These are phyloP conservation scores for Theobroma grandiflorum DNA, from an alignment of 441 rosid species.

Conservation along the genomic window DNA sequence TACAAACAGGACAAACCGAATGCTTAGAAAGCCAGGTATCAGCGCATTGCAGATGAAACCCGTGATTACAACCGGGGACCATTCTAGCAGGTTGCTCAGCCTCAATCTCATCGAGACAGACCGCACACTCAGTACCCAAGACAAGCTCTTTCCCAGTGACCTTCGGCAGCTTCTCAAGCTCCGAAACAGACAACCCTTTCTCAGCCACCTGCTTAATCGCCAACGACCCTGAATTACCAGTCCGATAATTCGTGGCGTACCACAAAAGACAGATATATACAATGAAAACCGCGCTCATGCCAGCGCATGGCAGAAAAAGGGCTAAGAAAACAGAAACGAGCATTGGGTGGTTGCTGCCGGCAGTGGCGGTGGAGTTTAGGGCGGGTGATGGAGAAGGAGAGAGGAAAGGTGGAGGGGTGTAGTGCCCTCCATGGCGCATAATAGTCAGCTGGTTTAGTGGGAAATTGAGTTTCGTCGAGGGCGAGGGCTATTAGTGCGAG, in stretches of 20 bases:
- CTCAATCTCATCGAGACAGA: slow-evolving; percentile 81
- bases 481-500: not conserved
- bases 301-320: slow-evolving; percentile 70
- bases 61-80: slow-evolving; percentile 90
- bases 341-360: slow-evolving; percentile 39
- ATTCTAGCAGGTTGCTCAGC: slow-evolving; percentile 58
- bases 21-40: slow-evolving; percentile 78
- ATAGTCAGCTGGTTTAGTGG: not conserved
- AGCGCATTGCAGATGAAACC: slow-evolving; percentile 78
- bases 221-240: not conserved
- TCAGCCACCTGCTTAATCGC: slow-evolving; percentile 34
- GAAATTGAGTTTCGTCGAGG: not conserved
- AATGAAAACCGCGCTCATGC: slow-evolving; percentile 65
- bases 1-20: slow-evolving; percentile 73
- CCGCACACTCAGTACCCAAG: slow-evolving; percentile 75
- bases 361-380: not conserved
- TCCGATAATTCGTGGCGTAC: slow-evolving; percentile 42
- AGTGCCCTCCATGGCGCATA: slow-evolving; percentile 48
- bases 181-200: slow-evolving; percentile 61
- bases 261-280: slow-evolving; percentile 64
- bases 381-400: slow-evolving; percentile 47
- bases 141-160: slow-evolving; percentile 68
- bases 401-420: slow-evolving; percentile 33
- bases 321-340: slow-evolving; percentile 65
- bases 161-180: slow-evolving; percentile 71